These are phyloP conservation scores for Peterozyma xylosa DNA, from an alignment of 805 yeast genomes.

Conservation along the genomic window DNA sequence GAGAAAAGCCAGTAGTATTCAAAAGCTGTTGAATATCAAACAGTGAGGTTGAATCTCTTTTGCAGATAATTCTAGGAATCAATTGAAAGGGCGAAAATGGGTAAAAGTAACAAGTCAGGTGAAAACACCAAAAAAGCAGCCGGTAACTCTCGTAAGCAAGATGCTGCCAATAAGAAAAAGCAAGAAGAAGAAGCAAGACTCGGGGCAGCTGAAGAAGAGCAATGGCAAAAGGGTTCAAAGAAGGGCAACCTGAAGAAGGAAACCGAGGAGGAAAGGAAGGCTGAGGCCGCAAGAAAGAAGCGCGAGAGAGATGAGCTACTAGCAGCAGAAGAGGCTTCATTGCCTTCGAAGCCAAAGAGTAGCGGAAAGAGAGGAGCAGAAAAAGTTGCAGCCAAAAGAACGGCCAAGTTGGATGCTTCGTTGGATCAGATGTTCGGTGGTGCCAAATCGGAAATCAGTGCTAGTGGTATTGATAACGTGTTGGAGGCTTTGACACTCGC, in stretches of 20 bases:
- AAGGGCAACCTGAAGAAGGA: conserved; percentile 63
- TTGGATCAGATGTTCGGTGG: conserved; percentile 37
- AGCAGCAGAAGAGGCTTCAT: conserved; percentile 54
- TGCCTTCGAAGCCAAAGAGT: conserved; percentile 48
- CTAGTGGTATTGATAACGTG: conserved; percentile 72
- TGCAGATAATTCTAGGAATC: too few relatives aligned
- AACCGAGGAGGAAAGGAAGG: conserved; percentile 60
- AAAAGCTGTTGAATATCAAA: too few relatives aligned
- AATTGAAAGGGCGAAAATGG: conserved; percentile 1
- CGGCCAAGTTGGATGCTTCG: conserved; percentile 64
- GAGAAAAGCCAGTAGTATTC: too few relatives aligned
- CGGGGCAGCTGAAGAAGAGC: conserved; percentile 49
- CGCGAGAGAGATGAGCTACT: conserved; percentile 72
- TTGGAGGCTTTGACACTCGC: conserved; percentile 71
- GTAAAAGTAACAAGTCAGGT: conserved; percentile 6
- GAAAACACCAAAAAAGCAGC: conserved; percentile 39
- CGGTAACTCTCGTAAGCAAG: conserved; percentile 40
- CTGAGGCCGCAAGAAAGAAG: conserved; percentile 71
- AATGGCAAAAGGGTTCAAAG: conserved; percentile 71
- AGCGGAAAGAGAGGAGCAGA: conserved; percentile 60
- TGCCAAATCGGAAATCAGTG: conserved; percentile 48
- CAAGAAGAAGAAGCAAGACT: conserved; percentile 28
- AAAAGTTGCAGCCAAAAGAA: conserved; percentile 52
- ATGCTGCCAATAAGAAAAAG: conserved; percentile 29
- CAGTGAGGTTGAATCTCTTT: too few relatives aligned